Evolutionary conservation across 2,329 filamentous ascomycete genomes (phyloP).

Genomic region (Fusarium keratoplasticum): DNA sequence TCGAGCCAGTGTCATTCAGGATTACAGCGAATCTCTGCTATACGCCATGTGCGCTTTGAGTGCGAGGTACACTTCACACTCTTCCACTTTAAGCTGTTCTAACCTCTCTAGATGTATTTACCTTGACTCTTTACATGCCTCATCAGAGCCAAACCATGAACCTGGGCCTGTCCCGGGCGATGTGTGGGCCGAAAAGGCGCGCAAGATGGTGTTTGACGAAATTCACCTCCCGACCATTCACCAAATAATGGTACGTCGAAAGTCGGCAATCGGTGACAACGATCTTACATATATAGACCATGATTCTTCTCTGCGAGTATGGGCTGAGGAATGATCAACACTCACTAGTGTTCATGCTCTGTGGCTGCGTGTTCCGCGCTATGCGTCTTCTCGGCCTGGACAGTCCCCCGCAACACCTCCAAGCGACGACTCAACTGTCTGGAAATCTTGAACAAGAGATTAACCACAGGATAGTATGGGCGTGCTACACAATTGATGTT

Average conservation of each 20-base stretch:
- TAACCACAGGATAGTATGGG: background rate
- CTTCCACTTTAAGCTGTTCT: background rate
- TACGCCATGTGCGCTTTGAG: conserved; percentile 42
- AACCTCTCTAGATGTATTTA: background rate
- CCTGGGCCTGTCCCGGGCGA: background rate
- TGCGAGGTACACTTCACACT: background rate
- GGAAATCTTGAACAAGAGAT: background rate
- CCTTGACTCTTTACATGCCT: background rate
- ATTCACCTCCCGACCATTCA: background rate
- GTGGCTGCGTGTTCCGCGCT: background rate
- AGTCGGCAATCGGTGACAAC: no score
- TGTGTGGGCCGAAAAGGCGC: background rate
- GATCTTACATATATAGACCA: background rate
- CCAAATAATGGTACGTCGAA: background rate
- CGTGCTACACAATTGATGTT: background rate
- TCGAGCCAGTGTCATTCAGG: conserved; percentile 29
- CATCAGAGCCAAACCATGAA: background rate
- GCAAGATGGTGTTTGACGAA: background rate
- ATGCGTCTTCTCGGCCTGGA: background rate
- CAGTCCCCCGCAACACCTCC: background rate
- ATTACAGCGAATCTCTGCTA: conserved; percentile 39
- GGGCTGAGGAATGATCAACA: background rate
- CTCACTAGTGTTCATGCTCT: background rate
- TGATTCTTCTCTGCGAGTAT: background rate
- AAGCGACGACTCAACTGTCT: background rate